A percentile compares a stretch with the other conserved stretches of the same genome.
phyloP scores from a whole-genome alignment of 1,139 yeast genomes.

The Meyerozyma elateridarum region DNA sequence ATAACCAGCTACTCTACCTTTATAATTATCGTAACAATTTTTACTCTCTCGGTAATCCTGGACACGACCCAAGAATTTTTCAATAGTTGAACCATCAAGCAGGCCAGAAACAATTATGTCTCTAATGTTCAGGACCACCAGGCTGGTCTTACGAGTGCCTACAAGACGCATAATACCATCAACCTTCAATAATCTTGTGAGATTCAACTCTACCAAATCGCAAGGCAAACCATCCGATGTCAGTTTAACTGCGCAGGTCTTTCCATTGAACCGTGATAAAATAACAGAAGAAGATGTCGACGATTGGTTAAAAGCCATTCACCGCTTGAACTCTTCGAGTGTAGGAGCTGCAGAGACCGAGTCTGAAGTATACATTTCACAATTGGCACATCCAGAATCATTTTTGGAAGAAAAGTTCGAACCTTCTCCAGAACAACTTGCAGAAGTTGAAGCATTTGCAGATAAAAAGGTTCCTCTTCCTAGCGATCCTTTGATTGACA shows the following conservation, averaged over 20 bases:
- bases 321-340: slow-evolving; percentile 48
- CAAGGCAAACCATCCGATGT: slow-evolving; percentile 6
- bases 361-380: slow-evolving; percentile 39
- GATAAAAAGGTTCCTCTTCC: slow-evolving; percentile 56
- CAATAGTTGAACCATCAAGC: slow-evolving; percentile 1
- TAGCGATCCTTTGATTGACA: slow-evolving; percentile 67
- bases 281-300: slow-evolving; percentile 57
- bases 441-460: slow-evolving; percentile 47
- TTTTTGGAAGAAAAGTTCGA: slow-evolving; percentile 37
- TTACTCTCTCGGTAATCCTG: slow-evolving; percentile 8
- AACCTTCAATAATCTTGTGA: slow-evolving; percentile 6
- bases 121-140: slow-evolving; percentile 1
- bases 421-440: slow-evolving; percentile 59
- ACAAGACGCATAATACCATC: too few species aligned
- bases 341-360: slow-evolving; percentile 30
- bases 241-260: slow-evolving; percentile 34
- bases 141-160: too few species aligned
- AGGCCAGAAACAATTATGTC: not conserved
- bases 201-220: slow-evolving; percentile 13
- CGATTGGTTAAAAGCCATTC: slow-evolving; percentile 60
- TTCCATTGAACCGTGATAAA: slow-evolving; percentile 33
- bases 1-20: too few species aligned
- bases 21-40: too few species aligned
- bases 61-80: slow-evolving; percentile 3
- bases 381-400: slow-evolving; percentile 17